These are phyloP conservation scores for Alternaria viburni DNA, from an alignment of 2,329 filamentous ascomycete genomes.

Conservation along the genomic window DNA sequence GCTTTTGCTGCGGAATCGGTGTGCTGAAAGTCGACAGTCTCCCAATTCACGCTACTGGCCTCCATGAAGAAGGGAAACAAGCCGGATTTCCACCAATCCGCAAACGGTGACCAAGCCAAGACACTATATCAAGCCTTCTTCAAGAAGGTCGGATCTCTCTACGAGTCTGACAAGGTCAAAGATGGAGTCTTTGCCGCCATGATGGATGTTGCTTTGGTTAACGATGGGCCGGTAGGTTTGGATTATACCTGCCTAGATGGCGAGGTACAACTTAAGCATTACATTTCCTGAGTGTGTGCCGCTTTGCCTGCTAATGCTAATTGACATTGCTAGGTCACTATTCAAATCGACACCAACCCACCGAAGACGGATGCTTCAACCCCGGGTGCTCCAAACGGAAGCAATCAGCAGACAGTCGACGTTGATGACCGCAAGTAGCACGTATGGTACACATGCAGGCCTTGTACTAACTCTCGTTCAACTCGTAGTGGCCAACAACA, in stretches of 20 bases:
- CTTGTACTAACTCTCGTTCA: not conserved
- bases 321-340: constrained; percentile 51
- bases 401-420: constrained; percentile 22
- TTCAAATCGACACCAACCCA: constrained; percentile 57
- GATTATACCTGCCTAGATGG: constrained; percentile 64
- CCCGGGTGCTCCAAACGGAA: constrained; percentile 12
- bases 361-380: constrained; percentile 46
- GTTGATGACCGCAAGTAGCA: constrained; percentile 27
- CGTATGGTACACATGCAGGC: not conserved
- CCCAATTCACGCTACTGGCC: constrained; percentile 93
- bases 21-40: constrained; percentile 66
- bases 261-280: constrained; percentile 56
- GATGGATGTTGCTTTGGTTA: constrained; percentile 96
- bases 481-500: constrained; percentile 31
- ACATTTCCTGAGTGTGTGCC: not conserved
- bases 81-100: constrained; percentile 91
- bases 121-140: constrained; percentile 86
- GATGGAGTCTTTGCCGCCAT: constrained; percentile 98
- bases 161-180: constrained; percentile 77
- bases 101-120: constrained; percentile 77
- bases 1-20: not conserved
- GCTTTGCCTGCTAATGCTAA: not conserved
- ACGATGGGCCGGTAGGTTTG: constrained; percentile 77
- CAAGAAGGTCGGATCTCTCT: constrained; percentile 73
- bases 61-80: constrained; percentile 96